phyloP scores from a whole-genome alignment of 192 early-diverging fungal species.

The Umbelopsis vinacea region DNA sequence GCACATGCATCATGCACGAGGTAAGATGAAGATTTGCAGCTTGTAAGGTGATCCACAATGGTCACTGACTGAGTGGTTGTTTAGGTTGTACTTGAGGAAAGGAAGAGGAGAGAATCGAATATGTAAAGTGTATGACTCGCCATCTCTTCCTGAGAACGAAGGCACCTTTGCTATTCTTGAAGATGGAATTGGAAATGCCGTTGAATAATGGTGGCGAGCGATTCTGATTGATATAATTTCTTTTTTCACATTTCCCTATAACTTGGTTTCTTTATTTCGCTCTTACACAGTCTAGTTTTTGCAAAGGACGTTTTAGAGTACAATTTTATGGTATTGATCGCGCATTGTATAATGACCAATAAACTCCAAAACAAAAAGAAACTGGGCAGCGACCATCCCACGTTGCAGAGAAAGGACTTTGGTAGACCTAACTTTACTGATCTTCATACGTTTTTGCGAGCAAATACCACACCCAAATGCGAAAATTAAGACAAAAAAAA shows the following conservation, averaged over 20 bases:
- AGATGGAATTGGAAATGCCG: constrained; percentile 89
- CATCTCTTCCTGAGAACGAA: constrained; percentile 91
- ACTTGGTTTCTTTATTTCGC: no score
- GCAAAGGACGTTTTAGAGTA: no score
- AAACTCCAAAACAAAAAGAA: not conserved
- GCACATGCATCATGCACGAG: constrained; percentile 97
- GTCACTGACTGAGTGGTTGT: not conserved
- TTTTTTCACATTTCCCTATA: no score
- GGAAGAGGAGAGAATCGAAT: constrained; percentile 89
- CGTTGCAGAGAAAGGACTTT: no score
- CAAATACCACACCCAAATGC: no score
- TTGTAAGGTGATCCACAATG: no score
- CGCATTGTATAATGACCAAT: constrained; percentile 3
- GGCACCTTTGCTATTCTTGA: constrained; percentile 88
- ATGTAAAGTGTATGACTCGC: constrained; percentile 98
- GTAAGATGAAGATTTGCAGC: constrained; percentile 42
- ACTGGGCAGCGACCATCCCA: no score
- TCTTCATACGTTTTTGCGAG: no score
- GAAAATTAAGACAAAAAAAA: no score
- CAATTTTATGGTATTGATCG: not conserved
- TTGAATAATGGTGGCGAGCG: constrained; percentile 54
- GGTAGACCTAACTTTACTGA: no score
- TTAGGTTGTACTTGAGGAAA: constrained; percentile 84
- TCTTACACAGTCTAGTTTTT: no score
- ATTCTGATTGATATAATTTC: no score